Evolutionary conservation across 164 flowering plant genomes (phyloP), one percentile per base, ranked within the genome.

Genomic region (Annona squamosa): DNA sequence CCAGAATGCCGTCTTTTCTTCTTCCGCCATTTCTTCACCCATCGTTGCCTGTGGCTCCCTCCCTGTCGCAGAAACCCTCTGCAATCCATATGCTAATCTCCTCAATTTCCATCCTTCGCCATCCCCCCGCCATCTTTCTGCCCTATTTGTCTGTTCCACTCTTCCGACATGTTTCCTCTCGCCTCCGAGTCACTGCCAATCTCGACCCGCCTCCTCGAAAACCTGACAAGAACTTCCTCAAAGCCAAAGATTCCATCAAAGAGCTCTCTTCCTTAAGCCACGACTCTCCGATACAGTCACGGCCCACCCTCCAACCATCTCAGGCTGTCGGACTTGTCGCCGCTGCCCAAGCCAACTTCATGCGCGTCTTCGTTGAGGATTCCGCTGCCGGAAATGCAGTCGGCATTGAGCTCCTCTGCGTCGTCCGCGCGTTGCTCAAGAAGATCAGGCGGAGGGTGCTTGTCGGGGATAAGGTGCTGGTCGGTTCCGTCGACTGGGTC

Each of bases 381-480:
- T 68, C 4, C 9, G n/a, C 66, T 12, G 43, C 17, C 5, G 65
- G 43, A 4, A 2, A 66, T 41, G 56, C 64, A 45, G 47, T 68
- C 26, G 91, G 90, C 10, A 85, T 86, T 18, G 99, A 95, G 78
- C 74, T 96, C 78, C 84, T 96, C 64, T 96, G 99, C 69, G 91
- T 88, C 68, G 98, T 91, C 72, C 85, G 77, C 75, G 95, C 91
- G 12, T 85, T 96, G 80, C 67, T 96, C 86, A 93, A 96, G 91
- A 96, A 96, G 87, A 91, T 93, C 16, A 86, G 82, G 87, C 80
- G 97, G 85, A 88, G 88, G 78, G 98, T 96, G 71, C 67, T 90
- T 77, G 98, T 96, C 2, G 99, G 99, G 79, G 99, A 91, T 76
- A 89, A 78, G 85, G 99, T 96, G n/a, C 46, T 93, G 78, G 93